A percentile compares a stretch with the other conserved stretches of the same genome.
These are phyloP conservation scores for Rhododendron ovatum DNA, from an alignment of 148 eudicot genomes.

Conservation along the genomic window DNA sequence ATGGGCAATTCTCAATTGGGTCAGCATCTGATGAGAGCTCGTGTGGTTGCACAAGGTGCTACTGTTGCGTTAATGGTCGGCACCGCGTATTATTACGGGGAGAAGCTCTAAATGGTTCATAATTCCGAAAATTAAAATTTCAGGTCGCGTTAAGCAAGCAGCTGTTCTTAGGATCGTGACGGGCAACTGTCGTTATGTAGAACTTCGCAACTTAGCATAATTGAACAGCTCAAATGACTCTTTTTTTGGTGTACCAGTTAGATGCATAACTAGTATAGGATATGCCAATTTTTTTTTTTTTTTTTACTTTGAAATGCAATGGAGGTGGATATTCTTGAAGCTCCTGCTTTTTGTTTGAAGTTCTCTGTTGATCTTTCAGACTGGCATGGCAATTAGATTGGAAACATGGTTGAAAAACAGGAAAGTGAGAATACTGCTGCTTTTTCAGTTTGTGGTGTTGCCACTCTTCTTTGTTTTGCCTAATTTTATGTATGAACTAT, in stretches of 20 bases:
- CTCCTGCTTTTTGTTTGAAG: neutral
- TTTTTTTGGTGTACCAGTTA: neutral
- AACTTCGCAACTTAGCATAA: neutral
- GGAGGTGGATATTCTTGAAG: too few species aligned
- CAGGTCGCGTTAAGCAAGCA: neutral
- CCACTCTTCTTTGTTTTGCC: neutral
- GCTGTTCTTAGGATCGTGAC: neutral
- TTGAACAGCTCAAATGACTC: neutral
- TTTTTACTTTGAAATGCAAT: neutral
- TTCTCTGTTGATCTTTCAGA: neutral
- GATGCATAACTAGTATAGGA: neutral
- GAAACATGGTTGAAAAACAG: neutral
- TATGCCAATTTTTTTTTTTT: neutral
- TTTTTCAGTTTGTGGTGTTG: neutral
- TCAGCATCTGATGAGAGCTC: slow-evolving; percentile 90
- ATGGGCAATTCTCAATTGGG: slow-evolving; percentile 79
- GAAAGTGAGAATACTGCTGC: neutral
- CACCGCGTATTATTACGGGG: slow-evolving; percentile 75
- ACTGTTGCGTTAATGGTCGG: slow-evolving; percentile 94
- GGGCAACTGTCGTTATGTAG: neutral
- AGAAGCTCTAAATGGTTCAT: slow-evolving; percentile 25
- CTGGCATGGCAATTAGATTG: neutral
- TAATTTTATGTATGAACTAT: too few species aligned
- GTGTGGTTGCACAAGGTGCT: slow-evolving; percentile 90
- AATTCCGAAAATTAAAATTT: too few species aligned